Conservation (phyloP, 106 monocot species). For the Platanthera zijinensis region DNA sequence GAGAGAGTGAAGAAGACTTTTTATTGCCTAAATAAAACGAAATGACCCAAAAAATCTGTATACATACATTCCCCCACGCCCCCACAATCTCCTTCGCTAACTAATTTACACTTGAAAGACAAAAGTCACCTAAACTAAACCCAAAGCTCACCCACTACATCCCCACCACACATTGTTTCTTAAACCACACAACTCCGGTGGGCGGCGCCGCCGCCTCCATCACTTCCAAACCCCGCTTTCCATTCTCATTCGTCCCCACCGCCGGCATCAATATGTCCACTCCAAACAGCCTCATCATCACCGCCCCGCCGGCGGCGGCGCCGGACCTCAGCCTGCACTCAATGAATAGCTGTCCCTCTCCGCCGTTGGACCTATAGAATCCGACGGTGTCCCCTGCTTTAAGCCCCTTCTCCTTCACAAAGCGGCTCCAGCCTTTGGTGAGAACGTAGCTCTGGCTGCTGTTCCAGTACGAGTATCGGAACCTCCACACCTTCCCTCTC, state of each 20-base stretch:
- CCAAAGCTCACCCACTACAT: neutral
- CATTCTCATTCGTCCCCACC: slow-evolving; percentile 1
- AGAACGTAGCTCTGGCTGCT: slow-evolving; percentile 79
- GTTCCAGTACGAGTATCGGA: slow-evolving; percentile 70
- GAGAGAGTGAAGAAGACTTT: neutral
- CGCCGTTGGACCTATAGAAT: slow-evolving; percentile 30
- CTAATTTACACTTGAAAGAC: slow-evolving; percentile 6
- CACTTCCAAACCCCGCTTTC: neutral
- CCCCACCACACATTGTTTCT: slow-evolving; percentile 7
- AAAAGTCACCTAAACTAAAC: neutral
- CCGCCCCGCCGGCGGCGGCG: neutral
- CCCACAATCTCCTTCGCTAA: slow-evolving; percentile 1
- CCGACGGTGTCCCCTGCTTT: slow-evolving; percentile 45
- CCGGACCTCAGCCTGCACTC: slow-evolving; percentile 18
- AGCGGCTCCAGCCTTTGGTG: slow-evolving; percentile 72
- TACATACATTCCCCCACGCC: neutral
- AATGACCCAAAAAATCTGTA: neutral
- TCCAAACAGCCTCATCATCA: slow-evolving; percentile 38
- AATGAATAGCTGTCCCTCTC: slow-evolving; percentile 35
- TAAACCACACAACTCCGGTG: neutral
- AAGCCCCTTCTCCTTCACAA: slow-evolving; percentile 59
- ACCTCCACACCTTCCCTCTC: slow-evolving; percentile 52
- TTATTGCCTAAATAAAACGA: neutral
- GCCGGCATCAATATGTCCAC: slow-evolving; percentile 13
- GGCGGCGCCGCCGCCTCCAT: neutral